These are phyloP conservation scores for Pezizomycotina sp. DNA, from an alignment of 2,329 filamentous ascomycete genomes.

Conservation along the genomic window DNA sequence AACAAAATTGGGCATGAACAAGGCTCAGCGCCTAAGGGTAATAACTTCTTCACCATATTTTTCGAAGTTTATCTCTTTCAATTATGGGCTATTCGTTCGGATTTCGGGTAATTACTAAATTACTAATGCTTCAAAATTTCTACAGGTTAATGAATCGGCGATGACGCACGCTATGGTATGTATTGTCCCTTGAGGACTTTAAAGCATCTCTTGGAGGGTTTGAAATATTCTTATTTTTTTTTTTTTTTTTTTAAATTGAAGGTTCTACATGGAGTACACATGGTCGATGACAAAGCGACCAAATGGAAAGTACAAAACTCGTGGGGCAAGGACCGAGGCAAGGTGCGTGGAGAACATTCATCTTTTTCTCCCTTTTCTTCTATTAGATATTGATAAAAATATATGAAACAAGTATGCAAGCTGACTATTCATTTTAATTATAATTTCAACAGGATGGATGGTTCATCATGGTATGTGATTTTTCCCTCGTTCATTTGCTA, in stretches of 20 bases:
- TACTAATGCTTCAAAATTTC: too few species aligned
- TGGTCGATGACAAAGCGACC: conserved; percentile 49
- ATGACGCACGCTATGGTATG: conserved; percentile 70
- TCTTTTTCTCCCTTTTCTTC: too few species aligned
- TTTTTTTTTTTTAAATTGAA: not conserved
- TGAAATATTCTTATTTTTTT: not conserved
- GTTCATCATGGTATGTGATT: conserved; percentile 71
- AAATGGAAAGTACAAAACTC: conserved; percentile 79
- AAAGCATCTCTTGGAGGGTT: not conserved
- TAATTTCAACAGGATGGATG: conserved; percentile 64
- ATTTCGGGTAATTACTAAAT: too few species aligned
- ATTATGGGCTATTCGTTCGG: too few species aligned
- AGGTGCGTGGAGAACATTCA: too few species aligned
- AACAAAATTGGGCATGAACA: conserved; percentile 53
- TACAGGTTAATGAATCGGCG: too few species aligned
- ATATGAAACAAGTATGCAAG: too few species aligned
- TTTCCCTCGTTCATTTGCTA: too few species aligned
- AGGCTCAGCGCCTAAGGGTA: conserved; percentile 56
- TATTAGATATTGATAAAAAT: too few species aligned
- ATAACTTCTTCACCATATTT: too few species aligned
- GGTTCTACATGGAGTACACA: not conserved
- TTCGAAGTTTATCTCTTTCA: too few species aligned
- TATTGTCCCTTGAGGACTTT: not conserved
- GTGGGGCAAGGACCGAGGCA: conserved; percentile 57
- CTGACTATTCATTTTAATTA: too few species aligned